These are phyloP conservation scores for Dictyostelium capitatum DNA, from an alignment of 78 protist species.

Conservation along the genomic window DNA sequence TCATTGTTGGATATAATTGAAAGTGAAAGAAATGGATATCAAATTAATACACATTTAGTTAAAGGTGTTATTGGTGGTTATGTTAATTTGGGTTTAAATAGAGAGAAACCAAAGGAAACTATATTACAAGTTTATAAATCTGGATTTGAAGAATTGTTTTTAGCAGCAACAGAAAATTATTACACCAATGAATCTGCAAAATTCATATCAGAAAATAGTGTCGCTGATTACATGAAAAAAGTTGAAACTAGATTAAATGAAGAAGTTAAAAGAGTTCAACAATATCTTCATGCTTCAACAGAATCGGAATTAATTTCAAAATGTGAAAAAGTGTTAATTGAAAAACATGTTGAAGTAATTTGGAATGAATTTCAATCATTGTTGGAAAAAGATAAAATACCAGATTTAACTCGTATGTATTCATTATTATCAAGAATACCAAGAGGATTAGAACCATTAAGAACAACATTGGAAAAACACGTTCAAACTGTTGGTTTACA, in stretches of 20 bases:
- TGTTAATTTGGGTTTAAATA: conserved; percentile 83
- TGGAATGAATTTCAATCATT: conserved; percentile 75
- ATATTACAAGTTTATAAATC: conserved; percentile 82
- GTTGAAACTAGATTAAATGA: conserved; percentile 86
- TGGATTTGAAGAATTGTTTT: conserved; percentile 83
- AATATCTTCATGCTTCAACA: conserved; percentile 77
- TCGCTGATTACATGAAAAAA: conserved; percentile 90
- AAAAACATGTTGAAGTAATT: conserved; percentile 61
- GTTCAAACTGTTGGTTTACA: conserved; percentile 83
- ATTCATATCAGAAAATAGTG: conserved; percentile 83
- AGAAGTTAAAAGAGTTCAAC: conserved; percentile 82
- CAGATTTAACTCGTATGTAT: conserved; percentile 85
- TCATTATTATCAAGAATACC: conserved; percentile 80
- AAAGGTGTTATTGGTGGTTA: conserved; percentile 82
- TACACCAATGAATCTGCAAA: conserved; percentile 79
- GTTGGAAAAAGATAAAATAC: conserved; percentile 73
- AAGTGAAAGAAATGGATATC: conserved; percentile 89
- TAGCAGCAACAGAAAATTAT: conserved; percentile 84
- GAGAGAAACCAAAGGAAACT: conserved; percentile 81
- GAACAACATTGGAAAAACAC: conserved; percentile 84
- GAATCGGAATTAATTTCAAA: conserved; percentile 51
- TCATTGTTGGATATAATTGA: conserved; percentile 87
- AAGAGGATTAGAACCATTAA: conserved; percentile 85
- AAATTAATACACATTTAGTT: conserved; percentile 77
- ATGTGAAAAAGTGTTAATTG: conserved; percentile 84